Percentiles rank a stretch among this genome's conserved stretches.
These are phyloP conservation scores for Logfia minima DNA, from an alignment of 129 eudicot genomes.

Conservation along the genomic window DNA sequence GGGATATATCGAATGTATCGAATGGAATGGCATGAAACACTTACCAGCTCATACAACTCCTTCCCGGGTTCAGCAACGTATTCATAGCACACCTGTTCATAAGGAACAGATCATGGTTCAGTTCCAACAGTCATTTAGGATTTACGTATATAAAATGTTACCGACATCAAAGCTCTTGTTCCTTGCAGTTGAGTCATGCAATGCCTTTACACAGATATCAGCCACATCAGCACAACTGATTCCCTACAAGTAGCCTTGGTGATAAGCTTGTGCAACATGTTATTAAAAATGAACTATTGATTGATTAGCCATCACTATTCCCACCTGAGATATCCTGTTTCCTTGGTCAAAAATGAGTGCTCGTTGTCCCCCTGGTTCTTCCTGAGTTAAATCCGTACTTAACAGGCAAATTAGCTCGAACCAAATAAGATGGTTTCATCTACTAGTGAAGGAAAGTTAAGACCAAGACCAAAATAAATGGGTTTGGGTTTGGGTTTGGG, in stretches of 20 bases:
- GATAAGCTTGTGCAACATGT: conserved; percentile 13
- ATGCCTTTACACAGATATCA: conserved; percentile 94
- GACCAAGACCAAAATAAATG: not conserved
- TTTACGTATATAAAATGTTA: conserved; percentile 21
- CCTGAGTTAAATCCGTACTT: conserved; percentile 44
- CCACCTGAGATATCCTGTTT: conserved; percentile 93
- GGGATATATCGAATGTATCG: not conserved
- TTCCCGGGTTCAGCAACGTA: conserved; percentile 94
- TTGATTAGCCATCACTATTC: conserved; percentile 11
- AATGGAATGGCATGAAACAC: not conserved
- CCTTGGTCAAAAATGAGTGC: conserved; percentile 98
- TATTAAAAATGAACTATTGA: conserved; percentile 4
- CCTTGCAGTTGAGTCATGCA: conserved; percentile 96
- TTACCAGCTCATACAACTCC: conserved; percentile 93
- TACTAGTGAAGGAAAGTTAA: not conserved
- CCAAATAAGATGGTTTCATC: not conserved
- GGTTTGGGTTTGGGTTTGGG: too few species aligned
- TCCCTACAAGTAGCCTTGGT: conserved; percentile 48
- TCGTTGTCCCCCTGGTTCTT: conserved; percentile 98
- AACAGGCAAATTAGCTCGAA: conserved; percentile 3
- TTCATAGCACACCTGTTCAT: conserved; percentile 85
- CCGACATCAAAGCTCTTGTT: conserved; percentile 98
- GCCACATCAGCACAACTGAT: conserved; percentile 99
- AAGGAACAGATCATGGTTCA: conserved; percentile 1
- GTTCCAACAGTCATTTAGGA: conserved; percentile 17